Evolutionary conservation across 306 rosid species (phyloP).

Genomic region (Pueraria montana): DNA sequence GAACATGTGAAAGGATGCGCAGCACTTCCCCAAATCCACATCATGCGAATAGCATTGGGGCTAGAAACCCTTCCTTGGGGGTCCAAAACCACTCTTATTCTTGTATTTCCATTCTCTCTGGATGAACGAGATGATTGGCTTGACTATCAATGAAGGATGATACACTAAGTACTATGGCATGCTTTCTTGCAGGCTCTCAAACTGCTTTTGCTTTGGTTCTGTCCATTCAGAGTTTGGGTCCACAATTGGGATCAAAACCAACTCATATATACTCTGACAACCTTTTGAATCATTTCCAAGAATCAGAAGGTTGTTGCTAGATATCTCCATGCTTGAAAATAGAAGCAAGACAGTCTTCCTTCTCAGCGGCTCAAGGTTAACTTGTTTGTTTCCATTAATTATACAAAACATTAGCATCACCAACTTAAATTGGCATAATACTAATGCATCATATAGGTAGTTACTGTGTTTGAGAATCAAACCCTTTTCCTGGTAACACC

Average conservation of each 20-base stretch:
- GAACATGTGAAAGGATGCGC: slow-evolving; percentile 71
- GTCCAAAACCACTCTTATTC: slow-evolving; percentile 68
- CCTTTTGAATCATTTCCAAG: too few relatives aligned
- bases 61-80: slow-evolving; percentile 68
- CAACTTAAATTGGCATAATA: too few relatives aligned
- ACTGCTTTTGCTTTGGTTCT: too few relatives aligned
- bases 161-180: too few relatives aligned
- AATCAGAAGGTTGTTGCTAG: slow-evolving; percentile 61
- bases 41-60: slow-evolving; percentile 74
- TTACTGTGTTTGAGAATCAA: slow-evolving; percentile 31
- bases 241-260: slow-evolving; percentile 68
- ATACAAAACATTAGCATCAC: too few relatives aligned
- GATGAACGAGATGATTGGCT: slow-evolving; percentile 58
- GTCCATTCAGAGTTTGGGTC: slow-evolving; percentile 51
- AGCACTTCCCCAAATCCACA: too few relatives aligned
- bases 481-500: slow-evolving; percentile 65
- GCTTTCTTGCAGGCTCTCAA: too few relatives aligned
- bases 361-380: too few relatives aligned
- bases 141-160: slow-evolving; percentile 59
- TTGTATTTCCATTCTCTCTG: too few relatives aligned
- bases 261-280: slow-evolving; percentile 58
- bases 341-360: too few relatives aligned
- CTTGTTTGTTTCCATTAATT: too few relatives aligned
- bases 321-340: slow-evolving; percentile 63
- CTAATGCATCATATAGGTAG: too few relatives aligned